Conservation (phyloP, 2,329 filamentous ascomycete species). For the Dactylellina leptospora region DNA sequence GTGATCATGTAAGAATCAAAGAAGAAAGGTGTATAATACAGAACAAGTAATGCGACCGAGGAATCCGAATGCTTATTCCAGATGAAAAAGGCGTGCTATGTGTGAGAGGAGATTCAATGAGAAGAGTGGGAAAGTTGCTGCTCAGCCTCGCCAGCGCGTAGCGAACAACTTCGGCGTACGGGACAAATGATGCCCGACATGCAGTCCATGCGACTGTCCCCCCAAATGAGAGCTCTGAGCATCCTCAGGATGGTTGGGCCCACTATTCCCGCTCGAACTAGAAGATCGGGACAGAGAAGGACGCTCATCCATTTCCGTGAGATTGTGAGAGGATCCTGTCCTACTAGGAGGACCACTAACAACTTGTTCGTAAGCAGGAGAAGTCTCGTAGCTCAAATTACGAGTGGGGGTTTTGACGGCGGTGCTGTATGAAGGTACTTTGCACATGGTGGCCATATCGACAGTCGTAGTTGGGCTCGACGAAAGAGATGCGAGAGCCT, state of each 20-base stretch:
- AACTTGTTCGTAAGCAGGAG: slow-evolving; percentile 55
- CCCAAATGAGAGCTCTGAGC: neutral
- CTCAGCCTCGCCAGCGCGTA: slow-evolving; percentile 30
- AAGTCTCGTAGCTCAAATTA: slow-evolving; percentile 64
- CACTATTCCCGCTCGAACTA: slow-evolving; percentile 44
- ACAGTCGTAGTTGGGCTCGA: slow-evolving; percentile 27
- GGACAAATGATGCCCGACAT: neutral
- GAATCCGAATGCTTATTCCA: slow-evolving; percentile 10
- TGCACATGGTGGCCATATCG: slow-evolving; percentile 72
- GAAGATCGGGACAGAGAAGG: slow-evolving; percentile 46
- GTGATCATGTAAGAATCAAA: slow-evolving; percentile 13
- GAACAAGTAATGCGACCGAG: neutral
- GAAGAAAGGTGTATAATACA: slow-evolving; percentile 14
- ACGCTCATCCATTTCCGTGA: slow-evolving; percentile 13
- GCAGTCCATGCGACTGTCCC: neutral
- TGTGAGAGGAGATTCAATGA: neutral
- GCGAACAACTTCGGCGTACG: slow-evolving; percentile 34
- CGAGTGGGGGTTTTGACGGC: slow-evolving; percentile 73
- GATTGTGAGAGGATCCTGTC: slow-evolving; percentile 19
- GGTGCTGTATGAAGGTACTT: slow-evolving; percentile 80
- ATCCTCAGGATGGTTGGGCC: slow-evolving; percentile 10
- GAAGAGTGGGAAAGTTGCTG: neutral
- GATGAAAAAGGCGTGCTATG: slow-evolving; percentile 2
- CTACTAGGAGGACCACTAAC: slow-evolving; percentile 34
- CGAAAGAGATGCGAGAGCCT: slow-evolving; percentile 24